Evolutionary conservation across 805 yeast species (phyloP).

Genomic region (Kuraishia hungarica): DNA sequence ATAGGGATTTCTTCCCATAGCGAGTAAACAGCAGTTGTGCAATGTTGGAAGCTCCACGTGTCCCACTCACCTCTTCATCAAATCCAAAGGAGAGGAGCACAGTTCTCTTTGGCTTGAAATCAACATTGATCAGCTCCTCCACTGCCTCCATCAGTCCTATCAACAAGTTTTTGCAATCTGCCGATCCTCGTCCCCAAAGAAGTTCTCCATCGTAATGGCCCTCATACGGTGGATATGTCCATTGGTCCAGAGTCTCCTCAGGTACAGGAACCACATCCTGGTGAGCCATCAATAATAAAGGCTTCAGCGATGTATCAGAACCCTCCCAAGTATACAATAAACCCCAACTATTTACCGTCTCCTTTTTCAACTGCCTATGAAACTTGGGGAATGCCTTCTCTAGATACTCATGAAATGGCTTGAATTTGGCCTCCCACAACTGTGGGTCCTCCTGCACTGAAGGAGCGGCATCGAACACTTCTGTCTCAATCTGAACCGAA

Average conservation of each 20-base stretch:
- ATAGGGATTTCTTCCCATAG: slow-evolving; percentile 34
- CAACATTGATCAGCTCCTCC: slow-evolving; percentile 18
- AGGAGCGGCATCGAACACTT: slow-evolving; percentile 28
- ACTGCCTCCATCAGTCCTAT: slow-evolving; percentile 29
- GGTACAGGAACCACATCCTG: slow-evolving; percentile 47
- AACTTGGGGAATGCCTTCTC: slow-evolving; percentile 31
- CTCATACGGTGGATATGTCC: slow-evolving; percentile 27
- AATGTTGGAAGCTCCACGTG: slow-evolving; percentile 21
- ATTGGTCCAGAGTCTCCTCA: slow-evolving; percentile 25
- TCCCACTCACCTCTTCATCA: slow-evolving; percentile 40
- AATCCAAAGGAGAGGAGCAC: slow-evolving; percentile 39
- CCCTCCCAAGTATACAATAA: slow-evolving; percentile 38
- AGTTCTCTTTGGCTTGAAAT: slow-evolving; percentile 34
- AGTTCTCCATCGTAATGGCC: slow-evolving; percentile 28
- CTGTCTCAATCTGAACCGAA: slow-evolving; percentile 47
- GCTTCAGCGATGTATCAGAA: slow-evolving; percentile 26
- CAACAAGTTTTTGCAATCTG: slow-evolving; percentile 35
- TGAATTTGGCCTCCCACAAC: slow-evolving; percentile 35
- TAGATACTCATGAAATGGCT: slow-evolving; percentile 28
- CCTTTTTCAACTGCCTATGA: slow-evolving; percentile 22
- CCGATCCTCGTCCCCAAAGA: slow-evolving; percentile 31
- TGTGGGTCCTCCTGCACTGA: slow-evolving; percentile 38
- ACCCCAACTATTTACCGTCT: slow-evolving; percentile 34
- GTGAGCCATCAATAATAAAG: slow-evolving; percentile 39
- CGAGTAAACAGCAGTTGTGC: slow-evolving; percentile 22